Evolutionary conservation across 2,329 filamentous ascomycete species (phyloP).

Genomic region (Fusarium tjaetaba): DNA sequence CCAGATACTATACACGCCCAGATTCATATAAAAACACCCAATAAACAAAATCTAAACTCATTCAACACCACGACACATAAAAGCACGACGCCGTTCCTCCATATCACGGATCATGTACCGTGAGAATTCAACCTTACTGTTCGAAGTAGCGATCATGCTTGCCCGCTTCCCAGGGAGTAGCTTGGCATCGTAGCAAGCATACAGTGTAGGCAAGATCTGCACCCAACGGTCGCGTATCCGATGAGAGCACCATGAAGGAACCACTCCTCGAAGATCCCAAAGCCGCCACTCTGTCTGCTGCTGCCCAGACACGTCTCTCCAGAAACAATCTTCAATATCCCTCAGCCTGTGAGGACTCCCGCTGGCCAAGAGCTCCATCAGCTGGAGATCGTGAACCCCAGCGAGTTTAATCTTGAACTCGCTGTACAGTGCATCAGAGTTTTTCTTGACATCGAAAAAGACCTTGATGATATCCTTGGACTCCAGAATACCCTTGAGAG

Average conservation of each 20-base stretch:
- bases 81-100: neutral
- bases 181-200: neutral
- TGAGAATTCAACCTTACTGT: neutral
- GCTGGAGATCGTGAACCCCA: neutral
- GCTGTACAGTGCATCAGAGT: neutral
- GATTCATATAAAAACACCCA: too few relatives aligned
- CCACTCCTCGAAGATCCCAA: neutral
- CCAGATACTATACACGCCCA: rapidly evolving
- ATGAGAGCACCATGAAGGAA: neutral
- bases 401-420: neutral
- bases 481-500: neutral
- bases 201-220: neutral
- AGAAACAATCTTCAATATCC: neutral
- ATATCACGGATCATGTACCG: neutral
- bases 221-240: neutral
- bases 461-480: neutral
- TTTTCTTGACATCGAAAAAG: neutral
- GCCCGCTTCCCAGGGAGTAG: neutral
- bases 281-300: neutral
- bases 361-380: neutral
- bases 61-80: neutral
- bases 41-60: neutral
- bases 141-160: neutral
- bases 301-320: neutral
- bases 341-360: neutral